phyloP scores from a whole-genome alignment of 805 yeast species.

The Jamesozyma spencerorum region DNA sequence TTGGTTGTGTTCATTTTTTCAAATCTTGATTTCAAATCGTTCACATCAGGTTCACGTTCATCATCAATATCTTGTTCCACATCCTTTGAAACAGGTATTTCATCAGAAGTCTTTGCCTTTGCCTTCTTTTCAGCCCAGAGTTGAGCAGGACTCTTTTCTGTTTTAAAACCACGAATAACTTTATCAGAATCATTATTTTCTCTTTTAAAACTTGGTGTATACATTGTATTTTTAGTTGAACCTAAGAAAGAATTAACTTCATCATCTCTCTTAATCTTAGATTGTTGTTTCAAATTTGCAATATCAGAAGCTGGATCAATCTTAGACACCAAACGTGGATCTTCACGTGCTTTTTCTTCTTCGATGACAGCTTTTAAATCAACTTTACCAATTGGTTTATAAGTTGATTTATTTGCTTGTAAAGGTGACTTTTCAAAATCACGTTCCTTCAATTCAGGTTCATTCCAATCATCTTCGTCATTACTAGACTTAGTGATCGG shows the following conservation, averaged over 20 bases:
- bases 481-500: too few species aligned
- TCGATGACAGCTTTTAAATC: constrained; percentile 38
- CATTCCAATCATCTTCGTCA: constrained; percentile 37
- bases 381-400: constrained; percentile 56
- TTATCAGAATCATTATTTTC: constrained; percentile 24
- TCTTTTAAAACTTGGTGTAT: background rate
- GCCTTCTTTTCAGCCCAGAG: constrained; percentile 90
- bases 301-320: constrained; percentile 27
- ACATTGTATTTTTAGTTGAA: constrained; percentile 26
- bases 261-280: constrained; percentile 29
- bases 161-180: constrained; percentile 50
- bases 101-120: constrained; percentile 29
- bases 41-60: constrained; percentile 1
- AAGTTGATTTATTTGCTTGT: constrained; percentile 38
- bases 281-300: constrained; percentile 29
- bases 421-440: constrained; percentile 41
- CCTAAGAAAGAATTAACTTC: constrained; percentile 30
- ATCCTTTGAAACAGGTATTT: background rate
- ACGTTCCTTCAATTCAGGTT: constrained; percentile 40
- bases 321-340: constrained; percentile 32
- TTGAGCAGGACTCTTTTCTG: constrained; percentile 90
- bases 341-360: constrained; percentile 36
- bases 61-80: constrained; percentile 3
- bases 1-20: constrained; percentile 21
- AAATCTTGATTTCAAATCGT: constrained; percentile 32